These are phyloP conservation scores for Zanthoxylum bungeanum DNA, from an alignment of 345 rosid genomes.

Conservation along the genomic window DNA sequence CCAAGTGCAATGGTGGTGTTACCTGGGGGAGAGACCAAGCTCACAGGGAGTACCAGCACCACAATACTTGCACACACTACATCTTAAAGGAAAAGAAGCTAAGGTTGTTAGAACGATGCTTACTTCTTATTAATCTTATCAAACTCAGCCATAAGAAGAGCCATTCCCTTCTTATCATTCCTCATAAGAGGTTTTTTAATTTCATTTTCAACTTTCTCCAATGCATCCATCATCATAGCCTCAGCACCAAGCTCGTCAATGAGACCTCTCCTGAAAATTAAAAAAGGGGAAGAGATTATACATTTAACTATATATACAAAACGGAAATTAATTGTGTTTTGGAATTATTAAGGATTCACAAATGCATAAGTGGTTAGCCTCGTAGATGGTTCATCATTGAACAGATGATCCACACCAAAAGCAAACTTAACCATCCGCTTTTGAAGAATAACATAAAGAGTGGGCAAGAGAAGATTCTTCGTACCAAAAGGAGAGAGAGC, in stretches of 20 bases:
- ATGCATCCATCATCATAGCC: conserved; percentile 92
- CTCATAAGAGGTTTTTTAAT: conserved; percentile 93
- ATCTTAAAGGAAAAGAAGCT: neutral
- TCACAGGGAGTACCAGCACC: neutral
- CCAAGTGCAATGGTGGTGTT: neutral
- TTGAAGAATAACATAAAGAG: neutral
- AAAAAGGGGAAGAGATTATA: neutral
- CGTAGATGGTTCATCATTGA: neutral
- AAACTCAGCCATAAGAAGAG: conserved; percentile 79
- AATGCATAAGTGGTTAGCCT: neutral
- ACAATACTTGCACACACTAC: neutral
- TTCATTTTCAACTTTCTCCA: conserved; percentile 90
- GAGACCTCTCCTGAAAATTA: conserved; percentile 68
- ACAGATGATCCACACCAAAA: neutral
- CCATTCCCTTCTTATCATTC: conserved; percentile 88
- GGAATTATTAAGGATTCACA: neutral
- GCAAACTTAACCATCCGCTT: neutral
- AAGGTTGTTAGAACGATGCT: conserved; percentile 16
- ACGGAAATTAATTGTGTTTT: neutral
- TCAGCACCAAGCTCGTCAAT: conserved; percentile 85
- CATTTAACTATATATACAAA: neutral
- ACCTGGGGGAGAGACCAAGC: neutral
- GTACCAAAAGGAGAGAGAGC: neutral
- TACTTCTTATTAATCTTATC: conserved; percentile 91
- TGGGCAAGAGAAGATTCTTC: neutral